Evolutionary conservation across 257 asterid genomes (phyloP).

Genomic region (Nicotiana tomentosiformis): DNA sequence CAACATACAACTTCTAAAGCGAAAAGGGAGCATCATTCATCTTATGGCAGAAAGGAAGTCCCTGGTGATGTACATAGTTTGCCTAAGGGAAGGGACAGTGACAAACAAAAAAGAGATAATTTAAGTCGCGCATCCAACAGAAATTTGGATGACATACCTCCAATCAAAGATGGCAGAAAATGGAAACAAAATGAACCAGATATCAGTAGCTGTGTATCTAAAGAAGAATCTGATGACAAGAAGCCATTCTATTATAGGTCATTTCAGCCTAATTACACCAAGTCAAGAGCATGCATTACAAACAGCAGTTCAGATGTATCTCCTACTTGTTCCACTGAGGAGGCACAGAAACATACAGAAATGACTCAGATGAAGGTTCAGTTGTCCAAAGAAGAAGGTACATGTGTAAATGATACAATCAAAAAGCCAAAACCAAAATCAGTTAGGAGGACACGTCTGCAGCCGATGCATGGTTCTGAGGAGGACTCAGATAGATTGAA

Average conservation of each 20-base stretch:
- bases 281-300: constrained; percentile 15
- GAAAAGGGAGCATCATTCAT: neutral
- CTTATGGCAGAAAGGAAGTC: constrained; percentile 1
- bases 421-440: constrained; percentile 35
- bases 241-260: constrained; percentile 13
- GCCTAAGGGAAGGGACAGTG: neutral
- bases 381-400: constrained; percentile 7
- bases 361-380: neutral
- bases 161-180: neutral
- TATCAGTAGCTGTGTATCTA: neutral
- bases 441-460: constrained; percentile 37
- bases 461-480: neutral
- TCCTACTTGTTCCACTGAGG: neutral
- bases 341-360: neutral
- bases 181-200: neutral
- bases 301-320: neutral
- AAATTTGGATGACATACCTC: neutral
- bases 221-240: constrained; percentile 24
- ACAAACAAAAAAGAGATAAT: neutral
- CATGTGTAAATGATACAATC: neutral
- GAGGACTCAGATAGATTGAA: neutral
- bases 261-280: constrained; percentile 45
- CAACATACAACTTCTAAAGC: neutral
- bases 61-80: neutral
- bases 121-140: neutral